Evolutionary conservation across 1,284 basidiomycete genomes (phyloP), one percentile per base, ranked within the genome.

Genomic region (Ustilago cynodontis): DNA sequence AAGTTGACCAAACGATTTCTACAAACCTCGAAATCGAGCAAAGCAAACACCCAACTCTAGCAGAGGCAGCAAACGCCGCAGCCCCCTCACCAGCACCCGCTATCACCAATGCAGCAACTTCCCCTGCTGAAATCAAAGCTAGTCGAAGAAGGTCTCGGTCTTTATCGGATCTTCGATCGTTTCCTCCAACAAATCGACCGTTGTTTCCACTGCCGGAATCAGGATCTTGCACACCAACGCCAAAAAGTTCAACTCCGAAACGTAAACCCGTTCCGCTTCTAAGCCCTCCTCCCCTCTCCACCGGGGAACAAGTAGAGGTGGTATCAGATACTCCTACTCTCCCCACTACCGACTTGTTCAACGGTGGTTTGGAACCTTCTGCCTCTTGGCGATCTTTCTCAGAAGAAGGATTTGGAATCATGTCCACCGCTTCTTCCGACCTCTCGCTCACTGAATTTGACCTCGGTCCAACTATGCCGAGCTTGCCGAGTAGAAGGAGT

Each of bases 301-400:
- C 31, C 5, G 31, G 5, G 1, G 56, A 56, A 11, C 37, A 43
- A 13, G 54, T 71, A 10, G 71, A 77, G 31, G 60, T 52, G 22
- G 54, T 64, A 16, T 24, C 53, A 35, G 58, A 62, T 22, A 22
- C 26, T 16, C 20, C 45, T n/a, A 8, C 13, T 11, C 18, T 5
- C 24, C 20, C 1, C 49, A 22, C 31, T 29, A 53, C 50, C 3
- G 59, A 57, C 10, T 16, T 70, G 11, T 75, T 67, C n/a, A 22
- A 35, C 1, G 68, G 65, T 0, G 29, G 22, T 0, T 37, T 71
- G 26, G 61, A 76, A 41, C 68, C 67, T 9, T 65, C 64, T 5
- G n/a, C 60, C 0, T 66, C 67, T 1, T 77, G 75, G 75, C 56
- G 65, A 0, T 64, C 63, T 1, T 77, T 73, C 24, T 71, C 71